Percentiles rank a stretch among this genome's conserved stretches.
These are phyloP conservation scores for Oryza rufipogon DNA, from an alignment of 176 grass and related monocot genomes.

Conservation along the genomic window DNA sequence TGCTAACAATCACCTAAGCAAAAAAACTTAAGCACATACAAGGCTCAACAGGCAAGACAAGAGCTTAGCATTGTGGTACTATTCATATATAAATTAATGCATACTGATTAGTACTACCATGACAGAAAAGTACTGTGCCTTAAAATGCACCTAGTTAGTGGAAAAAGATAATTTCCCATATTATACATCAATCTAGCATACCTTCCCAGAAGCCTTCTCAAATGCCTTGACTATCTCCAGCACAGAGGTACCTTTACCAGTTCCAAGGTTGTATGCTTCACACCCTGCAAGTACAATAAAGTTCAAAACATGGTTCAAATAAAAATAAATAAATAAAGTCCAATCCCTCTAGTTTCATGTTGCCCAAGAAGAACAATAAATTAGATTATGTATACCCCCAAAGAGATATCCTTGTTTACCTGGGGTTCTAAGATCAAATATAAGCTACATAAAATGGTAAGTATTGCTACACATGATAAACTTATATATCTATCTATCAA, in stretches of 20 bases:
- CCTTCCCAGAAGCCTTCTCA: slow-evolving; percentile 96
- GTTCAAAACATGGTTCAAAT: slow-evolving; percentile 31
- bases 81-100: neutral
- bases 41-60: neutral
- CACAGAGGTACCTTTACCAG: slow-evolving; percentile 90
- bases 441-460: slow-evolving; percentile 25
- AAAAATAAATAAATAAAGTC: slow-evolving; percentile 8
- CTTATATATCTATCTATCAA: neutral
- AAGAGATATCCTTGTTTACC: neutral
- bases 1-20: neutral
- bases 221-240: slow-evolving; percentile 96
- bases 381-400: neutral
- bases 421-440: neutral
- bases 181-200: slow-evolving; percentile 40
- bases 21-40: neutral
- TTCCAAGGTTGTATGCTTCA: slow-evolving; percentile 89
- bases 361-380: neutral
- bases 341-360: neutral
- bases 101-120: neutral
- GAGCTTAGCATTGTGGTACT: neutral
- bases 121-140: neutral
- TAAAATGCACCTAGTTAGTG: slow-evolving; percentile 15
- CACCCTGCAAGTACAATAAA: slow-evolving; percentile 60
- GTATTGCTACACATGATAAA: neutral
- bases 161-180: neutral